Evolutionary conservation across 2,329 filamentous ascomycete genomes (phyloP).

Genomic region (Fusarium fujikuroi): DNA sequence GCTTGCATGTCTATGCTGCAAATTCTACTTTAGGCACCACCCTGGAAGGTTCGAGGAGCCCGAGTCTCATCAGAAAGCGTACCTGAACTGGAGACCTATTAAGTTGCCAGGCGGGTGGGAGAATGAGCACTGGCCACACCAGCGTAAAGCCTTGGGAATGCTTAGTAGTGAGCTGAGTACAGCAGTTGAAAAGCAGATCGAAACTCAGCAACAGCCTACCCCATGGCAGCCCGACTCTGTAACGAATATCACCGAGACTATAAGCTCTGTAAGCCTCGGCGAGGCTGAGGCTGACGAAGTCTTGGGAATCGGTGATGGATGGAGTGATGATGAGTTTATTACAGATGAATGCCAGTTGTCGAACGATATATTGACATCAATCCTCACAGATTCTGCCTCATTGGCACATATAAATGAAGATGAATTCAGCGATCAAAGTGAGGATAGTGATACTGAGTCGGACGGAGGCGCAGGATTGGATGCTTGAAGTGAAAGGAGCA

Average conservation of each 20-base stretch:
- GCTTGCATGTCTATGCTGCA: conserved; percentile 61
- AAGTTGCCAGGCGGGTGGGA: conserved; percentile 8
- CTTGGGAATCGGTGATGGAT: not conserved
- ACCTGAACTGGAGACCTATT: conserved; percentile 53
- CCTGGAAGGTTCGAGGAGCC: conserved; percentile 48
- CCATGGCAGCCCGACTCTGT: conserved; percentile 28
- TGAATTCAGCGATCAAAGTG: not conserved
- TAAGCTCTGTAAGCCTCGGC: not conserved
- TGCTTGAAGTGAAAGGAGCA: not conserved
- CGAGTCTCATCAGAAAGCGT: conserved; percentile 53
- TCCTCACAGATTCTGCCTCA: conserved; percentile 14
- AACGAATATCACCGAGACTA: conserved; percentile 24
- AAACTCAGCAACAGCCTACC: not conserved
- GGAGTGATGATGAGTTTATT: not conserved
- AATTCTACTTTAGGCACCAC: conserved; percentile 56
- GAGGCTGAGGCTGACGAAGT: conserved; percentile 8
- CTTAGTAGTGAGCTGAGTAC: conserved; percentile 21
- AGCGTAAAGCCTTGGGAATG: conserved; percentile 11
- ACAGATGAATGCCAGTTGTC: not conserved
- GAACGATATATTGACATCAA: not conserved
- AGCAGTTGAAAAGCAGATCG: conserved; percentile 11
- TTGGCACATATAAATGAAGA: conserved; percentile 4
- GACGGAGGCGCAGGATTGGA: conserved; percentile 22
- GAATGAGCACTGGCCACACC: conserved; percentile 17
- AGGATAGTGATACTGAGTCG: conserved; percentile 11